Evolutionary conservation across 768 basidiomycete species (phyloP), one percentile per base, ranked within the genome.

Genomic region (Stropharia rugosoannulata): DNA sequence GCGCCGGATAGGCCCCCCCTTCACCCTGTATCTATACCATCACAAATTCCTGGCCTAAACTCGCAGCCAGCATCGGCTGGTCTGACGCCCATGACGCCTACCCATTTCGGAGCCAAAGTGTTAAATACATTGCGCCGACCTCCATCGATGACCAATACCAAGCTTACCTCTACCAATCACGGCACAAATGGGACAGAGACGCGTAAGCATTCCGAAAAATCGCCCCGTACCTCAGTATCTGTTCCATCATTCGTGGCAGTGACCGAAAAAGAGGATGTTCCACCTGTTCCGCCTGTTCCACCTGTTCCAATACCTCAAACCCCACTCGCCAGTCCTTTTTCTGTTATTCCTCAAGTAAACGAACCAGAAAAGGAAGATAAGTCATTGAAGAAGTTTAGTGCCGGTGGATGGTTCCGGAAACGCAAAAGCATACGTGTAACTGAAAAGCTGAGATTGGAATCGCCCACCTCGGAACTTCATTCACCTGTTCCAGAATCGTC

Each of bases 321-420:
- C 16, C 55, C 50, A 4, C 44, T 46, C 9, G 50, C 61, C 19
- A 41, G 62, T 35, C 49, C 60, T 10, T 54, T 64, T 16, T 46
- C 50, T 45, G 27, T 57, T 25, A 48, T 56, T 41, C 50, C 64
- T 36, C 60, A 58, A 32, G 57, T 65, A 57, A 75, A 74, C 64
- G 75, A 68, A 48, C 55, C 62, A 4, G 64, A 68, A 64, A 62
- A 78, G 63, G 64, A 74, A 64, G 63, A 78, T 19, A 70, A 68
- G 66, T 74, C 74, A 63, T 19, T 18, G 44, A 75, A 79, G 41
- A 74, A 74, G 53, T 59, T 62, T n/a, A 32, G 29, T 10, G 45
- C 73, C 13, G 73, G 74, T 37, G 59, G 63, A 3, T 86, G 84
- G 83, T 83, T 83, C 60, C 80, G 52, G 47, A 67, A 79, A 64